Percentiles rank a stretch among this genome's conserved stretches.
Conservation (phyloP, 805 yeast genomes). For the Allodekkera sacchari region DNA sequence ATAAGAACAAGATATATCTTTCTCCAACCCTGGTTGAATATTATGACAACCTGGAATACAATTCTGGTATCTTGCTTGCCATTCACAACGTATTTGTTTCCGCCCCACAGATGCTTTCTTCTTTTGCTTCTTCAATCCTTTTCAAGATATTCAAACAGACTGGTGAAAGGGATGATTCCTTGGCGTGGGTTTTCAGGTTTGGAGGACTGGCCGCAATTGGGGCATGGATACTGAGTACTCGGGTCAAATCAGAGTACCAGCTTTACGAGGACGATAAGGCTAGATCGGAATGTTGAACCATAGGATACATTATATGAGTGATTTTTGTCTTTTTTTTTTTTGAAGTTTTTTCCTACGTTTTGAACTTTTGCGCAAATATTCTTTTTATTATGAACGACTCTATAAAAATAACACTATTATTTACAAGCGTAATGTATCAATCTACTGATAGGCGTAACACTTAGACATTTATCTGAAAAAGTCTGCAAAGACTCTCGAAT, state of each 20-base stretch:
- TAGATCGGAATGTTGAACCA: conserved; percentile 1
- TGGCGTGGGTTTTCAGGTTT: conserved; percentile 51
- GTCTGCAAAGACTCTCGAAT: conserved; percentile 11
- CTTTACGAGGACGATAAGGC: conserved; percentile 26
- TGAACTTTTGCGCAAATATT: no score
- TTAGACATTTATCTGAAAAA: conserved; percentile 14
- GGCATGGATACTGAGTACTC: conserved; percentile 35
- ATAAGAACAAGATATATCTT: conserved; percentile 11
- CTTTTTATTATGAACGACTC: no score
- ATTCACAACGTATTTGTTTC: conserved; percentile 53
- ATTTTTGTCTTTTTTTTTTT: not conserved
- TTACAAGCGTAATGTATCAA: no score
- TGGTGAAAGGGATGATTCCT: conserved; percentile 30
- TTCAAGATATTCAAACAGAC: conserved; percentile 30
- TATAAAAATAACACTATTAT: no score
- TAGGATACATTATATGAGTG: not conserved
- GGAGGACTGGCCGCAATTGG: conserved; percentile 45
- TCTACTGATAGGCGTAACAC: no score
- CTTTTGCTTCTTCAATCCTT: conserved; percentile 37
- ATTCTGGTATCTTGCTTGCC: conserved; percentile 48
- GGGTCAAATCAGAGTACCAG: conserved; percentile 33
- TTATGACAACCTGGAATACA: conserved; percentile 38
- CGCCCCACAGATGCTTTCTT: conserved; percentile 47
- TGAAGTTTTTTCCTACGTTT: no score
- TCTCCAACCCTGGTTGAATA: conserved; percentile 16